Evolutionary conservation across 768 basidiomycete genomes (phyloP), one percentile per base, ranked within the genome.

Genomic region (Termitomyces sp.): DNA sequence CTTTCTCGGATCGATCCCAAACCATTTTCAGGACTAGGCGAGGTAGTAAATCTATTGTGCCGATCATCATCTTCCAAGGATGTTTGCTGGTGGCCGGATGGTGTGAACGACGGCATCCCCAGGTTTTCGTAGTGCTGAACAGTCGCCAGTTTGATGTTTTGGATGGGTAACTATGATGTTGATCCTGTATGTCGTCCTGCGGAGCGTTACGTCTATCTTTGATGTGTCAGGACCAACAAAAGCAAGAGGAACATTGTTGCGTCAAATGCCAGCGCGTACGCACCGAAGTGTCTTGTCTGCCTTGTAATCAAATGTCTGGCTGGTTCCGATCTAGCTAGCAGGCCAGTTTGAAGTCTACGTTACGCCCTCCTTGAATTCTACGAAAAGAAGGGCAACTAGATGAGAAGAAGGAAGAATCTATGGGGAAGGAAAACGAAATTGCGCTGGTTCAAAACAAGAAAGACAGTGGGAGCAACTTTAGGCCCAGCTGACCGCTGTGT

Each of bases 11-110:
- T 74, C 59, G 79, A 76, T 59, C 74, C 71, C 55, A 75, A 66
- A 40, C 76, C 75, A 46, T 81, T 79, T 54, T 78, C 75, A 44
- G 72, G 70, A 50, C 72, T 69, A 44, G 73, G 70, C 12, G 71
- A 56, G 56, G 69, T 70, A 57, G 82, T 79, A 70, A 87, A 86
- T 62, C 85, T 80, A 73, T 83, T 85, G 68, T 74, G 77, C 59
- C 86, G 82, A 71, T 86, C 86, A 61, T 79, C 76, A 51, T 85
- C 83, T 65, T 84, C 82, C 41, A 69, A 63, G 55, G 64, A 44
- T 52, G 58, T 59, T 61, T 71, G 66, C 51, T 75, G 73, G 61
- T 75, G 72, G 53, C 53, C 60, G 57, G 65, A 63, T 50, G 68
- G 63, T 49, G 68, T 66, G 73, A 80, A 56, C 47, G 70, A 67